Evolutionary conservation across 148 eudicot species (phyloP).

Genomic region (Chenopodium formosanum): DNA sequence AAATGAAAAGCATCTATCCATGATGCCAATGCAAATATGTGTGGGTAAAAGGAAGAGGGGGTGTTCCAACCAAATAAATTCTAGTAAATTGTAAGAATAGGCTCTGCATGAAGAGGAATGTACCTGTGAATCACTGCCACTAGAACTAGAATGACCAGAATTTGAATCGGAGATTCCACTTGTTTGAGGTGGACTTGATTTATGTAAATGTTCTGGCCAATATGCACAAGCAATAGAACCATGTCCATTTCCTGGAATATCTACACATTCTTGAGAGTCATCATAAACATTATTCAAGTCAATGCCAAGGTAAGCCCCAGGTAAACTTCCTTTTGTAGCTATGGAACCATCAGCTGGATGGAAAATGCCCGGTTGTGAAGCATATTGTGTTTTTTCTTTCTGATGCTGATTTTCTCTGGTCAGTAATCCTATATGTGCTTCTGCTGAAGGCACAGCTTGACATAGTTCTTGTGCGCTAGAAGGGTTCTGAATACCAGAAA

Average conservation of each 20-base stretch:
- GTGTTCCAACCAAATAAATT: background rate
- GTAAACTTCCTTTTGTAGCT: conserved; percentile 31
- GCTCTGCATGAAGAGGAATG: background rate
- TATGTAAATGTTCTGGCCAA: conserved; percentile 43
- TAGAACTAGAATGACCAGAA: conserved; percentile 70
- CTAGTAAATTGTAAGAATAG: background rate
- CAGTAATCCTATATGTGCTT: conserved; percentile 29
- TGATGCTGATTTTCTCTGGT: conserved; percentile 26
- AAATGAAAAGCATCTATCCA: background rate
- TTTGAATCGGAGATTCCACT: conserved; percentile 74
- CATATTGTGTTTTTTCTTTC: conserved; percentile 29
- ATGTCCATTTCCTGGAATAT: conserved; percentile 32
- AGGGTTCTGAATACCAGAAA: conserved; percentile 42
- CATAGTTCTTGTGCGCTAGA: conserved; percentile 33
- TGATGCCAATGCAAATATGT: background rate
- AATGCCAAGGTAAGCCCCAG: conserved; percentile 35
- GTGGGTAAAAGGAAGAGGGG: background rate
- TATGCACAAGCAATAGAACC: conserved; percentile 33
- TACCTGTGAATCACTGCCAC: conserved; percentile 87
- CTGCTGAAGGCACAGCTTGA: conserved; percentile 28
- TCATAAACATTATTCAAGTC: conserved; percentile 74
- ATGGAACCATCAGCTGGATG: conserved; percentile 27
- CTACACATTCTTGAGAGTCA: conserved; percentile 60
- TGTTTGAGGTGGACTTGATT: conserved; percentile 73
- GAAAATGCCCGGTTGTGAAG: conserved; percentile 26